phyloP scores from a whole-genome alignment of 1,284 basidiomycete species.

The Leccinum griseonigrum region DNA sequence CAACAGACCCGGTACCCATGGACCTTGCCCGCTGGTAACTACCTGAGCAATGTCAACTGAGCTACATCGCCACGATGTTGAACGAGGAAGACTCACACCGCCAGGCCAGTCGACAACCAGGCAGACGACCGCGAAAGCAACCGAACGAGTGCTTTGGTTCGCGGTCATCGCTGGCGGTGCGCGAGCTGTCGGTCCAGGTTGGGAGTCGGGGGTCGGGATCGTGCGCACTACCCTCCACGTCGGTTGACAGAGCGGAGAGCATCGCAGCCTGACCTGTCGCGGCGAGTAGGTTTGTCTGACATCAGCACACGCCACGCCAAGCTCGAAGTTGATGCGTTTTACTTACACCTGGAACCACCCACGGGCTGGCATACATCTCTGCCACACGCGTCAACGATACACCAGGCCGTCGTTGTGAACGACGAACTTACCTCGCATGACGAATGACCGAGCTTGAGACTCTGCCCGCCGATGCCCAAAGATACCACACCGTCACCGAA shows the following conservation, averaged over 20 bases:
- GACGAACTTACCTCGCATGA: background rate
- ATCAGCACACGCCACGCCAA: background rate
- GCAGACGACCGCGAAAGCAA: background rate
- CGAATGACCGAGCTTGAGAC: background rate
- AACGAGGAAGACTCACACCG: background rate
- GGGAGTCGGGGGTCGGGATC: background rate
- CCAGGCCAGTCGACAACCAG: background rate
- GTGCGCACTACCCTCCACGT: background rate
- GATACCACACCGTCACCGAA: background rate
- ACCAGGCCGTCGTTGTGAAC: background rate
- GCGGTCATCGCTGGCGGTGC: background rate
- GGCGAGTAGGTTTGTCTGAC: background rate
- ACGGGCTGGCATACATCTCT: background rate
- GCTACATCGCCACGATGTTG: background rate
- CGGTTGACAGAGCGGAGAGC: background rate
- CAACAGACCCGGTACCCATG: background rate
- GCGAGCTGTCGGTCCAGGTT: background rate
- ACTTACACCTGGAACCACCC: slow-evolving; percentile 4
- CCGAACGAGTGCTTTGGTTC: no score
- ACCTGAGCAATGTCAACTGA: background rate
- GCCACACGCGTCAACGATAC: background rate
- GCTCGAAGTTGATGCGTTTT: background rate
- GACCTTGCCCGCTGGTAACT: background rate
- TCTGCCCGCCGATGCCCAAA: background rate
- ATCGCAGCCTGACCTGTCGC: background rate